Evolutionary conservation across 768 basidiomycete genomes (phyloP).

Genomic region (Psilocybe tampanensis): DNA sequence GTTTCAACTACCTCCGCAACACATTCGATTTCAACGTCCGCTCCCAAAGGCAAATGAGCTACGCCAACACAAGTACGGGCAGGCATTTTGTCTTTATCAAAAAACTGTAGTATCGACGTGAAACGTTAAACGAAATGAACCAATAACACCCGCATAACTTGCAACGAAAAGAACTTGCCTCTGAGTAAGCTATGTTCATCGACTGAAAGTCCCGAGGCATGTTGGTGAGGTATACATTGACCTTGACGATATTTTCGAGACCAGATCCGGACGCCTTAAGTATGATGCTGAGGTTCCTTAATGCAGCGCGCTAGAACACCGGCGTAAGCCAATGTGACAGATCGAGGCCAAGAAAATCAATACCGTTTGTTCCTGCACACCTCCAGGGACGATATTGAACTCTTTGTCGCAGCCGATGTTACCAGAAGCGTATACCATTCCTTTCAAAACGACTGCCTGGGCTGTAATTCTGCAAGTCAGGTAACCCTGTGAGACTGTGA

Average conservation of each 20-base stretch:
- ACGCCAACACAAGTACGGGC: constrained; percentile 65
- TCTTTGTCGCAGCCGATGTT: constrained; percentile 38
- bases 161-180: constrained; percentile 24
- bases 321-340: neutral
- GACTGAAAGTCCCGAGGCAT: constrained; percentile 36
- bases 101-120: constrained; percentile 40
- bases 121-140: neutral
- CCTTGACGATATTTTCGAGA: constrained; percentile 44
- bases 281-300: constrained; percentile 40
- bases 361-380: constrained; percentile 38
- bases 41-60: constrained; percentile 50
- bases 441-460: constrained; percentile 41
- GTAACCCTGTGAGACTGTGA: neutral
- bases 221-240: constrained; percentile 42
- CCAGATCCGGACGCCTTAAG: constrained; percentile 43
- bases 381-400: constrained; percentile 36
- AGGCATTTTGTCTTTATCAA: constrained; percentile 45
- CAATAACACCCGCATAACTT: neutral
- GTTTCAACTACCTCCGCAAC: constrained; percentile 37
- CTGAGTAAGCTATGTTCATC: constrained; percentile 42
- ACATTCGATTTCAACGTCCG: constrained; percentile 64
- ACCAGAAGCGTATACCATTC: constrained; percentile 38
- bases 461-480: constrained; percentile 21
- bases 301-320: constrained; percentile 31
- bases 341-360: neutral